These are phyloP conservation scores for Trichoderma semiorbis DNA, from an alignment of 2,329 filamentous ascomycete species.

Conservation along the genomic window DNA sequence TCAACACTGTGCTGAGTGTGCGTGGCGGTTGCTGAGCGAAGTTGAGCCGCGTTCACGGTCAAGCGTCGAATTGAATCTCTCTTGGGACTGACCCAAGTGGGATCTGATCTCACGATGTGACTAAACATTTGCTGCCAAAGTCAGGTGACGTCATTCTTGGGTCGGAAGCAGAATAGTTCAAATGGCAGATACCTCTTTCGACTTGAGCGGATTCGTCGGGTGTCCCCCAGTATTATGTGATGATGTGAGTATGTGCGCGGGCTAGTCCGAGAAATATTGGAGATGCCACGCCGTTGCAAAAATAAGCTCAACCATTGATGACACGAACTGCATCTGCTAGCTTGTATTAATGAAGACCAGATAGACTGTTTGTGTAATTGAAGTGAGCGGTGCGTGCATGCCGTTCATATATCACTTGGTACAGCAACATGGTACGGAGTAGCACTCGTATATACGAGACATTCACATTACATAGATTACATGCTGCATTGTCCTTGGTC, in stretches of 20 bases:
- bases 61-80: not conserved
- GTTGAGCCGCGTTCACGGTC: not conserved
- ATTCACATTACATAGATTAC: no score
- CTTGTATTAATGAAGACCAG: not conserved
- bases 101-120: not conserved
- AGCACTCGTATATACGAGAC: not conserved
- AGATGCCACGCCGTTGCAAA: not conserved
- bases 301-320: not conserved
- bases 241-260: not conserved
- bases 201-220: not conserved
- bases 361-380: not conserved
- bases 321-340: not conserved
- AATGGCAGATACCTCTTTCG: not conserved
- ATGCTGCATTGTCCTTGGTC: not conserved
- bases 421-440: not conserved
- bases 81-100: not conserved
- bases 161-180: not conserved
- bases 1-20: not conserved
- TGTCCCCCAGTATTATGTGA: not conserved
- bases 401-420: not conserved
- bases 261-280: not conserved
- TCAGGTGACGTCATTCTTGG: not conserved
- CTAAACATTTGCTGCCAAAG: not conserved
- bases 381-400: not conserved
- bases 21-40: not conserved